Percentiles rank a stretch among this genome's conserved stretches.
Conservation (phyloP, 352 stramenopile genomes). For the Hyaloperonospora brassicae region DNA sequence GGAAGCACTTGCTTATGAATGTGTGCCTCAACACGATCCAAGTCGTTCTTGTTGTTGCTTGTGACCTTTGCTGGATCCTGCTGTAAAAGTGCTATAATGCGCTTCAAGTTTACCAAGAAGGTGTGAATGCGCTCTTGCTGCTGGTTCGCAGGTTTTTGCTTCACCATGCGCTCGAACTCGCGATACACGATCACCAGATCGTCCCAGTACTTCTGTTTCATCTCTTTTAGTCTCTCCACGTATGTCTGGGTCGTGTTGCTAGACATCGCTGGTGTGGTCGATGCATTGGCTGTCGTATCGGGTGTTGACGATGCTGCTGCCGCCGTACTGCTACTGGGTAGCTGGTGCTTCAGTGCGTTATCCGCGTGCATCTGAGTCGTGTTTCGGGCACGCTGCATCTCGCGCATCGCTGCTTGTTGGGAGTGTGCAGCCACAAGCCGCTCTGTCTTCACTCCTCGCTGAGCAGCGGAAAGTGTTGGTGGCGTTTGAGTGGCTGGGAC, state of each 20-base stretch:
- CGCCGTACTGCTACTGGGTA: constrained; percentile 14
- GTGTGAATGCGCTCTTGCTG: constrained; percentile 79
- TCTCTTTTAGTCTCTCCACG: constrained; percentile 59
- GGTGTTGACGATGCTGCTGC: constrained; percentile 8
- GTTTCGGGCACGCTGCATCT: constrained; percentile 59
- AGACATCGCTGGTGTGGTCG: constrained; percentile 16
- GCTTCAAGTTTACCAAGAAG: constrained; percentile 72
- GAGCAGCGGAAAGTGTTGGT: constrained; percentile 19
- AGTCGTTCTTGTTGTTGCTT: constrained; percentile 67
- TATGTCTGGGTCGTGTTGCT: constrained; percentile 40
- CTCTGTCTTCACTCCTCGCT: constrained; percentile 50
- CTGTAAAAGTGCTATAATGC: constrained; percentile 70
- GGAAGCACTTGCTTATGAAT: constrained; percentile 81
- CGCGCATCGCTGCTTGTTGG: constrained; percentile 56
- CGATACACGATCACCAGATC: constrained; percentile 75
- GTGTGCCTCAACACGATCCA: constrained; percentile 74
- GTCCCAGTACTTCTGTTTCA: constrained; percentile 80
- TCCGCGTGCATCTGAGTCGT: constrained; percentile 37
- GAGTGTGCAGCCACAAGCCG: constrained; percentile 44
- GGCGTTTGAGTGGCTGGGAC: constrained; percentile 23
- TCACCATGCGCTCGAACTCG: constrained; percentile 82
- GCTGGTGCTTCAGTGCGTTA: constrained; percentile 27
- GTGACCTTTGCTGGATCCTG: constrained; percentile 73
- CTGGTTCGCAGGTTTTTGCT: constrained; percentile 69
- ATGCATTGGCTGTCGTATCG: constrained; percentile 10